A percentile compares a stretch with the other conserved stretches of the same genome.
These are phyloP conservation scores for Sugiyamaella novakii DNA, from an alignment of 1,139 yeast genomes.

Conservation along the genomic window DNA sequence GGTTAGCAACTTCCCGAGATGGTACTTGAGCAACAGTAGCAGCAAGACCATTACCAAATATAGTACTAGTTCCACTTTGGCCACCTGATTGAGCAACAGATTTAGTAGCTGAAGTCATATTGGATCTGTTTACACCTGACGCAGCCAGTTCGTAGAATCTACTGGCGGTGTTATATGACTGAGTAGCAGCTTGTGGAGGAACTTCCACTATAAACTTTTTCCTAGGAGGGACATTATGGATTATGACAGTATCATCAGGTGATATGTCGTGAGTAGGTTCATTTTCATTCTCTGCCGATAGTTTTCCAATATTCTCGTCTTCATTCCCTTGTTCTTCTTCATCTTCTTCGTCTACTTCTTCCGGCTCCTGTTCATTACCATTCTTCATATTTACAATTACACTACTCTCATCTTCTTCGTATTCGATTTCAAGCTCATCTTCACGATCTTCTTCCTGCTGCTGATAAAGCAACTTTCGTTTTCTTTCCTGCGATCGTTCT, in stretches of 20 bases:
- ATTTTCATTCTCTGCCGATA: background rate
- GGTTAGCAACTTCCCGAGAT: conserved; percentile 63
- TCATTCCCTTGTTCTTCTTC: background rate
- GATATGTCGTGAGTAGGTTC: background rate
- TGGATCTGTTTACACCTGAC: conserved; percentile 74
- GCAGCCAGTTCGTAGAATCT: conserved; percentile 70
- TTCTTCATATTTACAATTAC: no score
- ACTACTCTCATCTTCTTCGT: background rate
- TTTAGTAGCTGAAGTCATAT: conserved; percentile 46
- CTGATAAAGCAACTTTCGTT: background rate
- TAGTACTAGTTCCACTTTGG: conserved; percentile 46
- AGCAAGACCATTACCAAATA: conserved; percentile 62
- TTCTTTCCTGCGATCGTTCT: conserved; percentile 11
- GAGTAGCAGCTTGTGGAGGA: background rate
- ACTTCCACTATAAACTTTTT: conserved; percentile 9
- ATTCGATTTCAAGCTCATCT: background rate
- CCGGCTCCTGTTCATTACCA: background rate
- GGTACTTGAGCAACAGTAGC: conserved; percentile 68
- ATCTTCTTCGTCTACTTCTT: background rate
- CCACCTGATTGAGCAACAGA: conserved; percentile 39
- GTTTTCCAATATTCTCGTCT: background rate
- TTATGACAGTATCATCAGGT: background rate
- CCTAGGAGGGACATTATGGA: conserved; percentile 5
- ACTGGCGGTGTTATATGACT: conserved; percentile 15
- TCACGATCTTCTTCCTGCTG: conserved; percentile 10